Conservation (phyloP, 768 basidiomycete species). For the Phaffia tasmanica region DNA sequence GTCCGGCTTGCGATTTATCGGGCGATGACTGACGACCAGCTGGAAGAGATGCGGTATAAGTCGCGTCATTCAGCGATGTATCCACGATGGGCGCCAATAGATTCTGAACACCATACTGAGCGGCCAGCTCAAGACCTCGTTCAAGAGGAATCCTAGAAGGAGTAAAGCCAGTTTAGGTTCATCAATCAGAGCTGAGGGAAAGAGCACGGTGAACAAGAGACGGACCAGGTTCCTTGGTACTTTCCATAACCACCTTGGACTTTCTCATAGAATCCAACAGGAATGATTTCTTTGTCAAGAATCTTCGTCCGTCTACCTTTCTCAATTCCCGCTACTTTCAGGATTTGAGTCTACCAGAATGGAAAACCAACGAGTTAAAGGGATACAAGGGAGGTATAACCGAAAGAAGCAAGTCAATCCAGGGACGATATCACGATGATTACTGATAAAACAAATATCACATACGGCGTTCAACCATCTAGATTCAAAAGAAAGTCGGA, state of each 20-base stretch:
- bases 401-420: slow-evolving; percentile 1
- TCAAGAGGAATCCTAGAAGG: slow-evolving; percentile 84
- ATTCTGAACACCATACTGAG: slow-evolving; percentile 80
- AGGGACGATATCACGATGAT: slow-evolving; percentile 7
- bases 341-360: slow-evolving; percentile 61
- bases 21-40: slow-evolving; percentile 54
- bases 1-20: slow-evolving; percentile 50
- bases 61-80: slow-evolving; percentile 5
- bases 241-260: slow-evolving; percentile 98
- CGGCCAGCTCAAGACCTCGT: slow-evolving; percentile 80
- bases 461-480: slow-evolving; percentile 57
- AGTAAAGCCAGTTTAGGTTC: background rate
- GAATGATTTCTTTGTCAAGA: slow-evolving; percentile 80
- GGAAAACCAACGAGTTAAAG: too few relatives aligned
- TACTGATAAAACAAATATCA: background rate
- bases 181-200: background rate
- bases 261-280: slow-evolving; percentile 77
- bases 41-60: slow-evolving; percentile 53
- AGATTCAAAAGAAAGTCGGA: background rate
- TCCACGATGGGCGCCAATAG: slow-evolving; percentile 85
- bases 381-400: background rate
- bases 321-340: slow-evolving; percentile 96
- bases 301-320: slow-evolving; percentile 96
- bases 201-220: slow-evolving; percentile 3
- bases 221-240: slow-evolving; percentile 97